A percentile compares a stretch with the other conserved stretches of the same genome.
Evolutionary conservation across 768 basidiomycete genomes (phyloP).

Genomic region (Boletus edulis): DNA sequence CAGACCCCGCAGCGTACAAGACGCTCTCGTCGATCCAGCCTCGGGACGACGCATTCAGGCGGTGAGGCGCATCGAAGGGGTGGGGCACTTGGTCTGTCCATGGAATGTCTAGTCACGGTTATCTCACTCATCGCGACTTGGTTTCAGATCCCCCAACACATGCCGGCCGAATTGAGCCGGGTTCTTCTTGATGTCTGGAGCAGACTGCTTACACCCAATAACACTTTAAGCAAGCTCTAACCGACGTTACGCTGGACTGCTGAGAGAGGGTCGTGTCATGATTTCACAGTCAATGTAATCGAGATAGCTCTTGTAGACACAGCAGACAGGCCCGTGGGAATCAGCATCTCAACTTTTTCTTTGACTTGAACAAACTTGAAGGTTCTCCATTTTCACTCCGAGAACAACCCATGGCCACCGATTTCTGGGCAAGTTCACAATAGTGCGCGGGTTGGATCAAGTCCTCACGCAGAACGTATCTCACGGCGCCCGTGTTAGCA

Average conservation of each 20-base stretch:
- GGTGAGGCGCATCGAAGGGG: constrained; percentile 23
- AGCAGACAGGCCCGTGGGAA: neutral
- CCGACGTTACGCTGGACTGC: too few species aligned
- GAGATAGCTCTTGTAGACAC: too few species aligned
- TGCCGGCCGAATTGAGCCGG: constrained; percentile 24
- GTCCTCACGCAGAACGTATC: constrained; percentile 9
- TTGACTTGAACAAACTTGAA: neutral
- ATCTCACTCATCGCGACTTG: neutral
- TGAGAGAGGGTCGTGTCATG: neutral
- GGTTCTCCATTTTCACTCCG: too few species aligned
- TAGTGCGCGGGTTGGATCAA: constrained; percentile 48
- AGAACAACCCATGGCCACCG: constrained; percentile 63
- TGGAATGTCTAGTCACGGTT: too few species aligned
- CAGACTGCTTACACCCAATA: neutral
- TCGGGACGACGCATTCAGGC: constrained; percentile 24
- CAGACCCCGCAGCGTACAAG: constrained; percentile 33
- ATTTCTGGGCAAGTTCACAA: constrained; percentile 93
- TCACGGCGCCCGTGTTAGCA: constrained; percentile 46
- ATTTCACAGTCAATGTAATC: too few species aligned
- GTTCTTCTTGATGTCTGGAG: constrained; percentile 25
- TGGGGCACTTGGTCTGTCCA: constrained; percentile 34
- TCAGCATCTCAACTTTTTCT: neutral
- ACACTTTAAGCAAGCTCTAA: constrained; percentile 17
- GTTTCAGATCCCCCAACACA: constrained; percentile 25
- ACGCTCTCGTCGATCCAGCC: constrained; percentile 27